A percentile compares a stretch with the other conserved stretches of the same genome.
phyloP scores from a whole-genome alignment of 306 rosid species.

The Lithocarpus polystachyus region DNA sequence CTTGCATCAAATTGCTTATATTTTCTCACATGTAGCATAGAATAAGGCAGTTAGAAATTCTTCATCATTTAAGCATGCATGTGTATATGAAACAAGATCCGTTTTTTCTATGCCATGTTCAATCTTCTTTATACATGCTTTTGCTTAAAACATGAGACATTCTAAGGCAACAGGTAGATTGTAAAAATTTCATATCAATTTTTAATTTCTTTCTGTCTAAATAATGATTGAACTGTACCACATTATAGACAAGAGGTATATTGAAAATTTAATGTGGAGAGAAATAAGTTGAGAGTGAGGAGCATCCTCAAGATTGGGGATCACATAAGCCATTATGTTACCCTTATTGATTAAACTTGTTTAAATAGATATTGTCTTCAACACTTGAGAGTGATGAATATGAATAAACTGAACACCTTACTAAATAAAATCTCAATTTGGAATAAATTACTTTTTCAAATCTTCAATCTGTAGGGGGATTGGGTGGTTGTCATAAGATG shows the following conservation, averaged over 20 bases:
- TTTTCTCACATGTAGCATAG: background rate
- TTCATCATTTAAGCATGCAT: background rate
- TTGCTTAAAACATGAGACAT: background rate
- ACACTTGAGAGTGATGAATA: too few relatives aligned
- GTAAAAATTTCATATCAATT: background rate
- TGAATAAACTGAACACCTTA: background rate
- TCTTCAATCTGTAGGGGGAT: background rate
- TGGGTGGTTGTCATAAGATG: background rate
- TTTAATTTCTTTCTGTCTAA: background rate
- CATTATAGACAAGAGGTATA: background rate
- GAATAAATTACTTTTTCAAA: background rate
- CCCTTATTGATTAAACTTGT: background rate
- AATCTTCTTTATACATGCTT: background rate
- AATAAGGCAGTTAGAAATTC: background rate
- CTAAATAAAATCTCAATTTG: background rate
- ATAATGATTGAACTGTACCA: background rate
- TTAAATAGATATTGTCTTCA: background rate
- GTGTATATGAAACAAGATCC: background rate
- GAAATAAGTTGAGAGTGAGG: background rate
- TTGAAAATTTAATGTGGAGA: background rate
- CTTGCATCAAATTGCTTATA: constrained; percentile 20
- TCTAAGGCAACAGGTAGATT: background rate
- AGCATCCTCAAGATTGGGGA: background rate
- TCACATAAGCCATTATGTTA: background rate
- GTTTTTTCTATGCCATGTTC: too few relatives aligned